phyloP scores from a whole-genome alignment of 164 flowering plant species.

The Chimonanthus praecox region DNA sequence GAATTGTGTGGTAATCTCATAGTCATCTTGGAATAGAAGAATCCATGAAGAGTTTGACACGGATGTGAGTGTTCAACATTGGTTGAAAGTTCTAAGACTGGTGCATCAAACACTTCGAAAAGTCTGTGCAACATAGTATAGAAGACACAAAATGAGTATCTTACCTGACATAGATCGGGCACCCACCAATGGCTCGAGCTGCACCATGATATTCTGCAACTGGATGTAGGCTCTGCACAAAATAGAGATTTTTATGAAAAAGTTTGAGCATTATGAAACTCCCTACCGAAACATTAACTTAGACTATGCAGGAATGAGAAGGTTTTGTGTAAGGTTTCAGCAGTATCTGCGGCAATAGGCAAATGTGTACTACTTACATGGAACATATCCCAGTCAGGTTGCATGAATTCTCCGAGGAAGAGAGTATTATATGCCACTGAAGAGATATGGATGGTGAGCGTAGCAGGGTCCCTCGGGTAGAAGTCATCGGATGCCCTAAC shows the following conservation, averaged over 20 bases:
- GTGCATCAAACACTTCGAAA: neutral
- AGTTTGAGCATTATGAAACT: no score
- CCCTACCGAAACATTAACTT: no score
- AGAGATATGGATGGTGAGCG: conserved; percentile 94
- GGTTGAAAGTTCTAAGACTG: no score
- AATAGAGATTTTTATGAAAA: neutral
- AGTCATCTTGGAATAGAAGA: no score
- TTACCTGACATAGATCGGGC: conserved; percentile 94
- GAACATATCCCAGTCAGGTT: conserved; percentile 99
- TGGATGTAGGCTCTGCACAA: conserved; percentile 83
- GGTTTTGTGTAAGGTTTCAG: no score
- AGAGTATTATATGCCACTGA: conserved; percentile 92
- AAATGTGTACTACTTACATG: conserved; percentile 49
- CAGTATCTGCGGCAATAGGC: neutral
- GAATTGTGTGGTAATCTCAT: no score
- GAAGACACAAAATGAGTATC: neutral
- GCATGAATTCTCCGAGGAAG: conserved; percentile 97
- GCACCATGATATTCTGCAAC: conserved; percentile 97
- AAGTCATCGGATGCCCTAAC: conserved; percentile 98
- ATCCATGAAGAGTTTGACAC: no score
- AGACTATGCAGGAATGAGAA: no score
- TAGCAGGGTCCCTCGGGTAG: conserved; percentile 91
- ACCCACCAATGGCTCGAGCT: conserved; percentile 95
- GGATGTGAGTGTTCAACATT: no score
- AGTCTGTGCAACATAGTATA: neutral